Base-by-base conservation (phyloP, 2,329 filamentous ascomycete genomes). In the Paecilomyces sp. region DNA sequence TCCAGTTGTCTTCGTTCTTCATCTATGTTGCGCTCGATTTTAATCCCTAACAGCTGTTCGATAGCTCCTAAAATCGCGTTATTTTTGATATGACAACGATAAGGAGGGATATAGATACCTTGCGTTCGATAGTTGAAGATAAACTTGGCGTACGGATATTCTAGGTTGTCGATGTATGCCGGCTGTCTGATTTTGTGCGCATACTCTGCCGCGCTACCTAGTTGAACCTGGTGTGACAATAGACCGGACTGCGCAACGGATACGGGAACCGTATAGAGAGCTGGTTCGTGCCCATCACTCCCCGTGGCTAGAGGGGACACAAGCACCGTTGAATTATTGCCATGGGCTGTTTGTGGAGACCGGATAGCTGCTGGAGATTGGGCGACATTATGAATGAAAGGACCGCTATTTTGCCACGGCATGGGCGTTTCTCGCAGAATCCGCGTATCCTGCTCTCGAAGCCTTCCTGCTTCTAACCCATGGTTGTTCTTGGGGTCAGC, bases 71-170 rank as follows among this genome's bases (percentile, higher is more conserved):
- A 24, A 18, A 51, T 8, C 41, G 7, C 41, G 41, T 47, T 34
- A 55, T 34, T 56, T 6, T 31, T 55, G n/a, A 3, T 18, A 7
- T 25, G 9, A 33, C 9, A 6, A 24, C 18, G 24, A 28, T 25
- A 58, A 55, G 60, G n/a, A 47, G 18, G 41, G 15, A 22, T 47
- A 8, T 47, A n/a, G 8, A 9, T 50, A 63, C 65, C 63, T 62
- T 61, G 57, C 8, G 54, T 30, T 28, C 70, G 66, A 62, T 73
- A 73, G 50, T 70, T 71, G 63, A 73, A 73, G 33, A 71, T 61
- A 59, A 73, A 73, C 58, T 66, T 64, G 13, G 70, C 70, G 58
- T 71, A 73, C 7, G 70, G 70, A 34, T 70, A 64, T 18, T 70
- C 65, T 54, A 71, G 60, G 11, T 41, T 64, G 63, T 73, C 70